phyloP scores from a whole-genome alignment of 73 alveolate species.

The Tetrahymena borealis region DNA sequence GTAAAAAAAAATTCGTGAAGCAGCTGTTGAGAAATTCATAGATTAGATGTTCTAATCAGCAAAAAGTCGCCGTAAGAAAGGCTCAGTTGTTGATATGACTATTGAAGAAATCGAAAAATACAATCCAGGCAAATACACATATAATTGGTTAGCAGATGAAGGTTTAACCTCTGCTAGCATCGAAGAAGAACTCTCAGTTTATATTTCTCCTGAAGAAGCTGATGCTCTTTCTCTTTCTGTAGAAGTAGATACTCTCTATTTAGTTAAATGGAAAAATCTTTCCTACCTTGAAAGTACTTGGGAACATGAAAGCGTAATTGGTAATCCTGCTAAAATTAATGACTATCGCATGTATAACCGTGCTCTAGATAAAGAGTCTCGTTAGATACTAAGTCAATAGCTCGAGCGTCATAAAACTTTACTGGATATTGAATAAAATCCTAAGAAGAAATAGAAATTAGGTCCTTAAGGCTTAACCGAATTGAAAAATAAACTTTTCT shows the following conservation, averaged over 20 bases:
- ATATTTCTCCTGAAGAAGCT: constrained; percentile 6
- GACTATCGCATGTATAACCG: constrained; percentile 27
- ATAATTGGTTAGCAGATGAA: constrained; percentile 41
- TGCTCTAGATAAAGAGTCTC: constrained; percentile 29
- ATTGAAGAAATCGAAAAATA: constrained; percentile 18
- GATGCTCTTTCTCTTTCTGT: constrained; percentile 2
- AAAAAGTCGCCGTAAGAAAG: neutral
- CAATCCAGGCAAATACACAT: constrained; percentile 25
- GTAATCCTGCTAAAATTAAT: constrained; percentile 2
- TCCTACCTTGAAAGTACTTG: constrained; percentile 38
- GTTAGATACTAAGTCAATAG: neutral
- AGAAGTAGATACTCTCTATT: constrained; percentile 7
- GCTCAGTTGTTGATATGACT: neutral
- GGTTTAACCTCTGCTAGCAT: neutral
- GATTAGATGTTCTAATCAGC: neutral
- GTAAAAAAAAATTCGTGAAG: neutral
- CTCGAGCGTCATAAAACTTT: neutral
- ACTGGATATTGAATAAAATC: neutral
- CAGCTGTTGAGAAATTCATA: neutral
- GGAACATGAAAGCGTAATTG: constrained; percentile 14
- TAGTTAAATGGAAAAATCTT: constrained; percentile 36
- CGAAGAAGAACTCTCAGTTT: neutral
- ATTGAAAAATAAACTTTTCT: neutral
- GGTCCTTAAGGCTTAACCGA: neutral
- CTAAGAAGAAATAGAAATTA: neutral